Evolutionary conservation across 495 filamentous ascomycete genomes (phyloP), one percentile per base, ranked within the genome.

Genomic region (Podospora australis): DNA sequence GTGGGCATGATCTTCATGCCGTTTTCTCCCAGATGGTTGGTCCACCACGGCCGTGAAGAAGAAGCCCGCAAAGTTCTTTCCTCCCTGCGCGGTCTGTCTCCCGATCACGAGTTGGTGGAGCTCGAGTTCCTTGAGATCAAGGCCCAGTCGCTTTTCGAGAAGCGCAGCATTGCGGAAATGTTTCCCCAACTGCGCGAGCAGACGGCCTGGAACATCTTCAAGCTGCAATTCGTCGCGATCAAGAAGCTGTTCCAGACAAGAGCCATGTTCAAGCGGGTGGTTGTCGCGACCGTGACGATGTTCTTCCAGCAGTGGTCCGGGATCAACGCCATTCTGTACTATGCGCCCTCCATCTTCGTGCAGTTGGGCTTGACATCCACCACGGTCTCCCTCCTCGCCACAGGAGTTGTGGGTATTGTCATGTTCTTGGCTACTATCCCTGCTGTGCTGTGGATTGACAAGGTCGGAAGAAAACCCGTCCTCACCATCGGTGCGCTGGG

Each of bases 41-140:
- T 86, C 16, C 83, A 89, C 64, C 83, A 87, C 54, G 70, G 75
- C 32, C 83, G 85, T 21, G 83, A 88, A 57, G 75, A 74, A 1
- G 85, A 91, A 49, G 84, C 84, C 0, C 77, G 81, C 23, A 66
- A 63, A n/a, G 79, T 86, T 0, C 73, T 92, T 9, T 78, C 86
- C 1, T 73, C 48, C 39, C 78, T 95, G 6, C 83, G 88, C 10
- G 74, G 73, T 9, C 70, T 84, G 2, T 48, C 73, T 2, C 48
- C 66, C 14, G 77, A 85, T 51, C 75, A 83, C 54, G 80, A 85
- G 44, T 69, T 81, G 0, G 77, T 92, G 38, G 74, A 84, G 57
- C 75, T 86, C 21, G 88, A 91, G 55, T 90, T 83, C 62, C 72
- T 87, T 23, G 88, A 92, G 59, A 90, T 95, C 64, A 83, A 84